Percentiles rank a stretch among this genome's conserved stretches.
These are phyloP conservation scores for Cutaneotrichosporon curvatum DNA, from an alignment of 1,284 basidiomycete genomes.

Conservation along the genomic window DNA sequence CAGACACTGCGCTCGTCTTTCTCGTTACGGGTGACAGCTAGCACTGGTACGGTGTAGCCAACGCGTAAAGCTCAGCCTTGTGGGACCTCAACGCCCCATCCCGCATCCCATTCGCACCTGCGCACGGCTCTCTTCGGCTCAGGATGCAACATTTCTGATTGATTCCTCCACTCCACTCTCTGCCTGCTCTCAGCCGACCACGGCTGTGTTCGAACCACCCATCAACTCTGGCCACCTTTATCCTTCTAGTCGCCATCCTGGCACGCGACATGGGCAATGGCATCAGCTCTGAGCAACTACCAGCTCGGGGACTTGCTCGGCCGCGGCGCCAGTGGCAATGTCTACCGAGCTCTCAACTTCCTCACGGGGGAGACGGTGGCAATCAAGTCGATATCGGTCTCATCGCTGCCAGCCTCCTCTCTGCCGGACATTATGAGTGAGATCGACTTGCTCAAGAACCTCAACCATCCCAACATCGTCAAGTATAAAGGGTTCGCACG, in stretches of 20 bases:
- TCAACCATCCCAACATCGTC: slow-evolving; percentile 89
- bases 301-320: slow-evolving; percentile 92
- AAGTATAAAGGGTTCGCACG: slow-evolving; percentile 97
- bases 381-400: slow-evolving; percentile 87
- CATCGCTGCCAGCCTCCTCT: slow-evolving; percentile 85
- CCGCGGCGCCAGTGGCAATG: slow-evolving; percentile 89
- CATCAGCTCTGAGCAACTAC: slow-evolving; percentile 49
- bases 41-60: too few relatives aligned
- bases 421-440: slow-evolving; percentile 94
- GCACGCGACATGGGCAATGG: slow-evolving; percentile 15
- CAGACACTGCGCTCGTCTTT: too few relatives aligned
- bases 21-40: too few relatives aligned
- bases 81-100: too few relatives aligned
- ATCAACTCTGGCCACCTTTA: too few relatives aligned
- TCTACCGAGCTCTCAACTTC: slow-evolving; percentile 92
- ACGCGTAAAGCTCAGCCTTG: too few relatives aligned
- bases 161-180: too few relatives aligned
- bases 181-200: too few relatives aligned
- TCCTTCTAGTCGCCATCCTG: not conserved
- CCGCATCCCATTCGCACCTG: too few relatives aligned
- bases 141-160: too few relatives aligned
- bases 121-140: too few relatives aligned
- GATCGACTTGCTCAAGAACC: slow-evolving; percentile 94
- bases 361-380: slow-evolving; percentile 93
- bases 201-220: too few relatives aligned